Base-by-base conservation (phyloP, 441 rosid species). In the Mallotus japonicus region DNA sequence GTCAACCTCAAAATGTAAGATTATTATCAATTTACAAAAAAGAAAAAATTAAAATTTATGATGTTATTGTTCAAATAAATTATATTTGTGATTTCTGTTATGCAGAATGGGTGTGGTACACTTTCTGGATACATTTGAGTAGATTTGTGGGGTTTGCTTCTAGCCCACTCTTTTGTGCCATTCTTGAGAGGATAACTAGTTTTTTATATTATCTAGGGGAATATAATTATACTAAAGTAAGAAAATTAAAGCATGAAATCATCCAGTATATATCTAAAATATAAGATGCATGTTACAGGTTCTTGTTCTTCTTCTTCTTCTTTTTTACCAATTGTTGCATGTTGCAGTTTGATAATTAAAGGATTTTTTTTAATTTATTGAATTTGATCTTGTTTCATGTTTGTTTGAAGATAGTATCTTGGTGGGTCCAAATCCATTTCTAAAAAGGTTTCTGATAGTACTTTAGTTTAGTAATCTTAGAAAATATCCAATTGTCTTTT, bases 61-160 rank as follows among this genome's bases (percentile, higher is more conserved):
- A n/a, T n/a, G n/a, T n/a, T n/a, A n/a, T n/a, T n/a, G n/a, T n/a
- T n/a, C n/a, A n/a, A n/a, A n/a, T n/a, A n/a, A n/a, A n/a, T n/a
- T n/a, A n/a, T n/a, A n/a, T n/a, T n/a, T n/a, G n/a, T n/a, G n/a
- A n/a, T n/a, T n/a, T n/a, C n/a, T n/a, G n/a, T n/a, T n/a, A n/a
- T n/a, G n/a, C n/a, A n/a, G n/a, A n/a, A n/a, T n/a, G n/a, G n/a
- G n/a, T n/a, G n/a, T n/a, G n/a, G n/a, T n/a, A n/a, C n/a, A n/a
- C n/a, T n/a, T n/a, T 24, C 32, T 80, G 84, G 70, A 65, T 76
- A 3, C n/a, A 14, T 37, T 17, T 61, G 17, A 76, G 71, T 60
- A 13, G 28, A 12, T 15, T 17, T 62, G 53, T 32, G 59, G 71
- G 77, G 60, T 83, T 62, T 64, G 75, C 84, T 80, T 85, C 79